These are phyloP conservation scores for Fusarium transvaalense DNA, from an alignment of 2,329 filamentous ascomycete genomes.

Conservation along the genomic window DNA sequence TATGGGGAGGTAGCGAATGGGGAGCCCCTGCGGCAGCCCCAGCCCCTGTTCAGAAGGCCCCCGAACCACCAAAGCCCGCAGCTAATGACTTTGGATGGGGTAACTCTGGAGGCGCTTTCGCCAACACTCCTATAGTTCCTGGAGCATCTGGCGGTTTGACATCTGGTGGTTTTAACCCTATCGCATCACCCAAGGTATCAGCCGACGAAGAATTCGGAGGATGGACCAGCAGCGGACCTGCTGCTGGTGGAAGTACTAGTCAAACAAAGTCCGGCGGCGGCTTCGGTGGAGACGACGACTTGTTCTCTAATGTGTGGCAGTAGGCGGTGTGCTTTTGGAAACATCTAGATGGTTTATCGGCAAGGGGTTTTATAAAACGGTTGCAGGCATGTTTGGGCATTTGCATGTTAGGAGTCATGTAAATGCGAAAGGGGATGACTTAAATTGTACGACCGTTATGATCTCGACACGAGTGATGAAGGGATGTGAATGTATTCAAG, in stretches of 20 bases:
- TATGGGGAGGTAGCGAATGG: conserved; percentile 93
- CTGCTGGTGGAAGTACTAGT: conserved; percentile 55
- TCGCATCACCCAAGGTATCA: conserved; percentile 73
- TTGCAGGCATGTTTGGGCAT: conserved; percentile 51
- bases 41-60: conserved; percentile 71
- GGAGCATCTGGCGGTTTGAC: conserved; percentile 58
- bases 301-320: conserved; percentile 97
- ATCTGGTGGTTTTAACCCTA: conserved; percentile 71
- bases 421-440: conserved; percentile 46
- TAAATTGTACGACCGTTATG: conserved; percentile 33
- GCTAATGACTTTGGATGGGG: conserved; percentile 74
- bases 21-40: conserved; percentile 68
- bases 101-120: conserved; percentile 60
- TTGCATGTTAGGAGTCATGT: conserved; percentile 53
- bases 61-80: conserved; percentile 60
- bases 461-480: conserved; percentile 12
- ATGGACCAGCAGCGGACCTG: conserved; percentile 80
- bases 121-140: conserved; percentile 71
- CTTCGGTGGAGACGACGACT: conserved; percentile 80
- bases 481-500: conserved; percentile 38
- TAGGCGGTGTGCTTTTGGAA: conserved; percentile 55
- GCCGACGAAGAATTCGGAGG: conserved; percentile 97
- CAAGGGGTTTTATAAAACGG: conserved; percentile 44
- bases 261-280: conserved; percentile 66
- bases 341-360: conserved; percentile 28